phyloP scores from a whole-genome alignment of 352 stramenopile genomes.

The Phytophthora cactorum region DNA sequence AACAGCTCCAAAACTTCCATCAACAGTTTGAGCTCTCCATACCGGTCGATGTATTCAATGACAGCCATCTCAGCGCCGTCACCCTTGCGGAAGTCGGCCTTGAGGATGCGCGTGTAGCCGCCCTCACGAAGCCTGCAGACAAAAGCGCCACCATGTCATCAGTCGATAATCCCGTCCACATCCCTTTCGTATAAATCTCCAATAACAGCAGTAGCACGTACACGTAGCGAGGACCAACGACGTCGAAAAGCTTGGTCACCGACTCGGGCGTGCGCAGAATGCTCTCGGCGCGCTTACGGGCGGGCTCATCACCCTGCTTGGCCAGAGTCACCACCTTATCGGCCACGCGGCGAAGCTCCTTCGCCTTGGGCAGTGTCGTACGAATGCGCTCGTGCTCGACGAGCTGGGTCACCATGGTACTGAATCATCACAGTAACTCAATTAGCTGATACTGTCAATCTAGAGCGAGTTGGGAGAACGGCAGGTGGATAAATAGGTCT shows the following conservation, averaged over 20 bases:
- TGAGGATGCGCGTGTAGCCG: slow-evolving; percentile 97
- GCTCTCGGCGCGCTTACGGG: slow-evolving; percentile 79
- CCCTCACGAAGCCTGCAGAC: slow-evolving; percentile 66
- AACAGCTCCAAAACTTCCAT: not conserved
- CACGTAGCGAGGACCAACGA: slow-evolving; percentile 95
- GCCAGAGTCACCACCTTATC: slow-evolving; percentile 96
- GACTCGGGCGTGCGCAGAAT: slow-evolving; percentile 91
- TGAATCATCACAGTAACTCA: slow-evolving; percentile 27
- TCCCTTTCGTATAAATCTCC: not conserved
- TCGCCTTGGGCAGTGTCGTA: slow-evolving; percentile 97
- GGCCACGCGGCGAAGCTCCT: slow-evolving; percentile 93
- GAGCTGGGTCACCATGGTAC: slow-evolving; percentile 97
- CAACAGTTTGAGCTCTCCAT: slow-evolving; percentile 3
- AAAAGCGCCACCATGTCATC: slow-evolving; percentile 19
- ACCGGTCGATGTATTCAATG: slow-evolving; percentile 98
- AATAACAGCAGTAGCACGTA: slow-evolving; percentile 50
- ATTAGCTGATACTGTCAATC: slow-evolving; percentile 9
- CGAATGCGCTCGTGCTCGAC: slow-evolving; percentile 98
- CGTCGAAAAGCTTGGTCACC: slow-evolving; percentile 97
- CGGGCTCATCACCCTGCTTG: slow-evolving; percentile 91
- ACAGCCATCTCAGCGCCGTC: slow-evolving; percentile 98
- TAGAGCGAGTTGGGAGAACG: not conserved
- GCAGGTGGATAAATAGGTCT: not conserved
- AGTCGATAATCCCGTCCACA: not conserved
- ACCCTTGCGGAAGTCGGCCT: slow-evolving; percentile 91